Base-by-base conservation (phyloP, 805 yeast genomes). In the Pichia nakasei region DNA sequence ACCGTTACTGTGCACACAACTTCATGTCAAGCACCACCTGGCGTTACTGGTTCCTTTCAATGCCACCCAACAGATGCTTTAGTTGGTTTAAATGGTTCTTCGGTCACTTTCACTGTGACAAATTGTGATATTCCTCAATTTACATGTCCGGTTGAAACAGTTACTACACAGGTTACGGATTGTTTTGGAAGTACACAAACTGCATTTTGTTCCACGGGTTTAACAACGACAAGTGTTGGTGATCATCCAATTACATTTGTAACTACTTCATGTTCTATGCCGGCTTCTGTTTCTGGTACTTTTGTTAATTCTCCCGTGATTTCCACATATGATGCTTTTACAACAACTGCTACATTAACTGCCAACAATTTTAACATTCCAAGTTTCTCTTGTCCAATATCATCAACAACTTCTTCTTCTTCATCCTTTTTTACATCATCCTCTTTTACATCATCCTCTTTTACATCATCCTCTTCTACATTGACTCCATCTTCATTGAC, bases 81-180 rank as follows among this genome's bases (percentile, higher is more conserved):
- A 22, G 38, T 44, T 18, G 44, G 44, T 13, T 29, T 44, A 12
- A 29, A 41, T 37, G 47, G 44, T 29, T 41, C 37, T 12, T 36
- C 44, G 12, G 37, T 48, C 3, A 46, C 44, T n/a, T 38, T 44
- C 24, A 37, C 43, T 15, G 37, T 48, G 18, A 46, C 49, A 6
- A 49, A 49, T 26, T 49, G 52, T 44, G 52, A 46, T 39, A 20
- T 39, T 22, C 41, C 52, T 1, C 40, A 39, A 21, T 49, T 49
- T 39, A 22, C 22, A 7, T 43, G 45, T 35, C 45, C 45, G 11
- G 22, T 24, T 1, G 19, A 36, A 32, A 27, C 34, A 3, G 11
- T 20, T 20, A 15, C 39, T 8, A 32, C 39, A 15, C 17, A 22
- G 2, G 33, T 37, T 4, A 37, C 45, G 5, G 37, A 22, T 15